Base-by-base conservation (phyloP, 306 rosid genomes). In the Prunus mongolica region DNA sequence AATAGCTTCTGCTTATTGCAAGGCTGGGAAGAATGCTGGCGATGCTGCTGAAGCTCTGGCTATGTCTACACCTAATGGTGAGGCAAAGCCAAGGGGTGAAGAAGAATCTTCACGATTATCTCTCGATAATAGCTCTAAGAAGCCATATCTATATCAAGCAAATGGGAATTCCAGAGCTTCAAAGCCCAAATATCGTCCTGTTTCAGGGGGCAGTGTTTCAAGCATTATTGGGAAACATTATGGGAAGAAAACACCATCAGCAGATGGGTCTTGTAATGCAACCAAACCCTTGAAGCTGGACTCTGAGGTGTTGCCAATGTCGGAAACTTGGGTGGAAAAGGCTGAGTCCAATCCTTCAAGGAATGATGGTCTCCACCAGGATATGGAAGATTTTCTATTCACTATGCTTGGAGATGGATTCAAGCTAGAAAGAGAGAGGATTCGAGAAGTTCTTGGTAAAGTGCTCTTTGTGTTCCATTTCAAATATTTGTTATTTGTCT, bases 361-460 rank as follows among this genome's bases (percentile, higher is more conserved):
- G 67, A 77, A 79, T 28, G 69, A 79, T 73, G 46, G 2, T 25
- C 82, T 88, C 81, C 91, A 84, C 64, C 85, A 72, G 66, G 91
- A 84, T 71, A 91, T 88, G 93, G 98, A 91, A 76, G 89, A 92
- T 32, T 89, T 95, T 78, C 78, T 95, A 71, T 88, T 84, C 79
- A 83, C 63, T 63, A 90, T 92, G 97, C 97, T 95, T 71, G 97
- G 96, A 64, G 84, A 85, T 67, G 97, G 97, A 46, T 92, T 89
- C 80, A 79, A 79, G 82, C 90, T 95, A 32, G 89, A 87, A 16
- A 88, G 91, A 80, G 82, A 82, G 65, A 82, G 72, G 81, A 89
- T 95, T 66, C 86, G 79, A 3, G 84, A 87, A 74, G 95, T 95
- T 83, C 90, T 95, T 79, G 96, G 99, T 95, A 90, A 76, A 67